Percentiles rank a stretch among this genome's conserved stretches.
These are phyloP conservation scores for Erodium trifolium DNA, from an alignment of 441 rosid species.

Conservation along the genomic window DNA sequence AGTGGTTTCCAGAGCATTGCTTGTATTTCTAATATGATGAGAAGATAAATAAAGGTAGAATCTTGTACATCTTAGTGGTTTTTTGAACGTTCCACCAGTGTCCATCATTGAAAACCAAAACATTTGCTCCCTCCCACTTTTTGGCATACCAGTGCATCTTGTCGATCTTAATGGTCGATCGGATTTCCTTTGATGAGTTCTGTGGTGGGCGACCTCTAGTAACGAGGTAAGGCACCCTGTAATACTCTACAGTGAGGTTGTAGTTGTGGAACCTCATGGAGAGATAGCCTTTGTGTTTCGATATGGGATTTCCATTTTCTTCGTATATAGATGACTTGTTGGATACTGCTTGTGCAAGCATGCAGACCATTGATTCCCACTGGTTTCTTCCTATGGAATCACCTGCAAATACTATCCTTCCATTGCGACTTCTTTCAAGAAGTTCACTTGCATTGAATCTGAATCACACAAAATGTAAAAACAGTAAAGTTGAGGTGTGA, in stretches of 20 bases:
- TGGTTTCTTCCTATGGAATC: slow-evolving; percentile 90
- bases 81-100: slow-evolving; percentile 86
- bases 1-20: no score
- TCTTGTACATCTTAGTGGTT: slow-evolving; percentile 44
- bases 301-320: slow-evolving; percentile 57
- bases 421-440: slow-evolving; percentile 53
- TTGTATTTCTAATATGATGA: background rate
- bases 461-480: background rate
- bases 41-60: background rate
- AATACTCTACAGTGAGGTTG: slow-evolving; percentile 71
- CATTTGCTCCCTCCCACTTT: slow-evolving; percentile 62
- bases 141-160: slow-evolving; percentile 54
- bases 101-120: slow-evolving; percentile 66
- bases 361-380: slow-evolving; percentile 82
- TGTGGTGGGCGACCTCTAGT: slow-evolving; percentile 45
- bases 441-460: slow-evolving; percentile 74
- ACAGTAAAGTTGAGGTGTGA: background rate
- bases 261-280: slow-evolving; percentile 53
- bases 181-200: slow-evolving; percentile 33
- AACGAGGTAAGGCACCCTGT: slow-evolving; percentile 70
- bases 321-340: slow-evolving; percentile 59
- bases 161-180: slow-evolving; percentile 46
- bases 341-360: slow-evolving; percentile 51
- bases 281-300: slow-evolving; percentile 80
- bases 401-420: slow-evolving; percentile 76